phyloP scores from a whole-genome alignment of 306 rosid genomes.

The Trichosanthes cucumerina region DNA sequence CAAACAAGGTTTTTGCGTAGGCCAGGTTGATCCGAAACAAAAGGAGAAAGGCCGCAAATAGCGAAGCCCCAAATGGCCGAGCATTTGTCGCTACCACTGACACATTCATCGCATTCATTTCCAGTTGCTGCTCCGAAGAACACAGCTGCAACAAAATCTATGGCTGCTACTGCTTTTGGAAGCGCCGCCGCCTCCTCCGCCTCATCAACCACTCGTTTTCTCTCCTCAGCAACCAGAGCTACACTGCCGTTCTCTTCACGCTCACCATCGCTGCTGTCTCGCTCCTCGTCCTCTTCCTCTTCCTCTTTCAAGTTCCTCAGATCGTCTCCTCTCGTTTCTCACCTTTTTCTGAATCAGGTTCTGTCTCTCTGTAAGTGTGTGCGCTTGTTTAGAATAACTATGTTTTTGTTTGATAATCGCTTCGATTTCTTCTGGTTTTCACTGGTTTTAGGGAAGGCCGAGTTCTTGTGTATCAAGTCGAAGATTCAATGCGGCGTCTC shows the following conservation, averaged over 20 bases:
- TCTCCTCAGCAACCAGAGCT: slow-evolving; percentile 39
- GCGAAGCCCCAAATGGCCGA: slow-evolving; percentile 24
- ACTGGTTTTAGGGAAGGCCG: slow-evolving; percentile 29
- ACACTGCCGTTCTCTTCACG: slow-evolving; percentile 25
- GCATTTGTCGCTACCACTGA: slow-evolving; percentile 26
- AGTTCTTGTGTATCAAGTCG: slow-evolving; percentile 31
- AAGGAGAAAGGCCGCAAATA: neutral
- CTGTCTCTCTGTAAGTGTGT: neutral
- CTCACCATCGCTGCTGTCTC: slow-evolving; percentile 19
- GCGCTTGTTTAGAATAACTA: neutral
- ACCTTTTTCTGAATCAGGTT: slow-evolving; percentile 60
- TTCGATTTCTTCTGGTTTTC: neutral
- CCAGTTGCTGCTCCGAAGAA: slow-evolving; percentile 3
- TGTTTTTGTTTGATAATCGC: neutral
- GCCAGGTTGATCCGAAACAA: neutral
- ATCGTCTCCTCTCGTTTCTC: slow-evolving; percentile 64
- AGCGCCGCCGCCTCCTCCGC: slow-evolving; percentile 21
- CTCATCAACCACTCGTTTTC: slow-evolving; percentile 25
- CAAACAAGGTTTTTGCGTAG: neutral
- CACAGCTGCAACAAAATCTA: neutral
- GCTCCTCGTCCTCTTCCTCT: slow-evolving; percentile 18
- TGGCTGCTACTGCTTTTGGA: slow-evolving; percentile 32
- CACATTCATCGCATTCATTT: slow-evolving; percentile 21
- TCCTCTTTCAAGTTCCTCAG: slow-evolving; percentile 31
- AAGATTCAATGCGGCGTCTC: slow-evolving; percentile 32